Evolutionary conservation across 2,329 filamentous ascomycete species (phyloP), one percentile per base, ranked within the genome.

Genomic region (Ascosphaera pollenicola): DNA sequence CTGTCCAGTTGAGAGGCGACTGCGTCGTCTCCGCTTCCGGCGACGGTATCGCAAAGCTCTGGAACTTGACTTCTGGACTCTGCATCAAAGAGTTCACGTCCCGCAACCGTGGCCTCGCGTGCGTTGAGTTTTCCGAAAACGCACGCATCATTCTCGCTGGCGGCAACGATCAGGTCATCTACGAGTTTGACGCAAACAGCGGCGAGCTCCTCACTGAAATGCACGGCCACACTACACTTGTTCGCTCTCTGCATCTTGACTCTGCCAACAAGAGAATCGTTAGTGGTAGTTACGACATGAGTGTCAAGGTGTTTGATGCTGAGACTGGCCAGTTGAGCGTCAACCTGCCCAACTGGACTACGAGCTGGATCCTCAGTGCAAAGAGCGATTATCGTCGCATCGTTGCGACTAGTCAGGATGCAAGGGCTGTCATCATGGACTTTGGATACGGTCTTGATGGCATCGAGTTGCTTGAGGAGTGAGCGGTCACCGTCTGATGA

Each of bases 351-450:
- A 75, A 80, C 47, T 95, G 85, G 84, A 92, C 93, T 42, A 78
- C 78, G 8, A 92, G 83, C 58, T 98, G 89, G 89, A 91, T 98
- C 51, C 63, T 98, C 42, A 85, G 82, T 46, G 89, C 89, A 39
- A 94, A 94, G 66, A 85, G 81, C 45, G 87, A 98, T 54, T 95
- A 95, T 57, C 70, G 87, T 42, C 74, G 89, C 44, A 89, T 98
- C 45, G 81, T 98, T 44, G 89, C 83, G 49, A 92, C 87, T 1
- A 89, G 85, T 38, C 89, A 98, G 58, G 85, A 94, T 51, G 80
- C 85, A 26, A 78, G 91, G 53, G 84, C 91, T 39, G 62, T 95
- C 42, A 78, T 98, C 43, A 77, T 95, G 67, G 89, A 98, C 60
- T 98, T 95, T 61, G 89, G 73, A 13, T 69, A 69, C 24, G 45